phyloP scores from a whole-genome alignment of 805 yeast genomes.

The Lachancea cidri region DNA sequence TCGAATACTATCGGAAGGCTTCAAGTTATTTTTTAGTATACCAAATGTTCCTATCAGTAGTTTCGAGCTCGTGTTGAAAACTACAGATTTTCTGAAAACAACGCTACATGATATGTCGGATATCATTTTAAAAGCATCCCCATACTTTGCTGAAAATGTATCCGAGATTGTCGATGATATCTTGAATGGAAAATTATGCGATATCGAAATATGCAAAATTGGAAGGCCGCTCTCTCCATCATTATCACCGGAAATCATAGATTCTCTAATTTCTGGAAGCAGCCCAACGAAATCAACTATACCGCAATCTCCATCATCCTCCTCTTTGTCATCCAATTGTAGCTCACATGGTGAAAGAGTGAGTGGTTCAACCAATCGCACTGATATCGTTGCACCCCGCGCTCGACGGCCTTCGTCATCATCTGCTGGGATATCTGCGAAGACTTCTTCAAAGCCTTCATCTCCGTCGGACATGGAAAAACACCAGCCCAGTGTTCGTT shows the following conservation, averaged over 20 bases:
- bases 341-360: conserved; percentile 9
- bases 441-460: conserved; percentile 1
- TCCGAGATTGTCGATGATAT: conserved; percentile 24
- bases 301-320: conserved; percentile 7
- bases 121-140: conserved; percentile 19
- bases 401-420: conserved; percentile 9
- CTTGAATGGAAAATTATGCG: conserved; percentile 21
- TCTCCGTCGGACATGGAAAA: conserved; percentile 5
- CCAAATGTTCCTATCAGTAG: conserved; percentile 26
- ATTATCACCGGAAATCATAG: neutral
- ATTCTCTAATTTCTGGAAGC: neutral
- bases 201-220: conserved; percentile 7
- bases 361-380: neutral
- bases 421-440: neutral
- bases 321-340: conserved; percentile 7
- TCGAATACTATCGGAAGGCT: conserved; percentile 35
- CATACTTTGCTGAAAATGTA: conserved; percentile 23
- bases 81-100: conserved; percentile 31
- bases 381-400: conserved; percentile 8
- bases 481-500: neutral
- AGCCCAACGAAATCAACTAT: conserved; percentile 2
- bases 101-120: conserved; percentile 27
- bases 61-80: conserved; percentile 22
- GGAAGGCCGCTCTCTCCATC: conserved; percentile 4
- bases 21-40: conserved; percentile 31